Percentiles rank a stretch among this genome's conserved stretches.
Evolutionary conservation across 345 rosid species (phyloP).

Genomic region (Stellera chamaejasme): DNA sequence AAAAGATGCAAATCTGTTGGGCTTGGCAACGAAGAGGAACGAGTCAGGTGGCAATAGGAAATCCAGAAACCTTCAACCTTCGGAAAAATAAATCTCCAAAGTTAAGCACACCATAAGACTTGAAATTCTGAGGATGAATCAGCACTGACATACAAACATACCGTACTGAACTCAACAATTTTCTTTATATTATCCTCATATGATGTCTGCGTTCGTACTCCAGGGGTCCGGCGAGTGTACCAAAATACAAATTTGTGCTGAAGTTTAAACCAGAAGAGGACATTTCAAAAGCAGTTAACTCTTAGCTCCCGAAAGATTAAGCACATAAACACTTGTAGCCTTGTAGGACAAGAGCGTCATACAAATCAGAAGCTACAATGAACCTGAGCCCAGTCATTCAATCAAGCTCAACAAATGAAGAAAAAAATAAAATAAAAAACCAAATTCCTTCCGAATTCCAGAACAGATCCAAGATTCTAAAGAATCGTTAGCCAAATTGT

Average conservation of each 20-base stretch:
- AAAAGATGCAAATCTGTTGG: slow-evolving; percentile 92
- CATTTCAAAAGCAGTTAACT: background rate
- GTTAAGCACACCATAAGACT: too few relatives aligned
- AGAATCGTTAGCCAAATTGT: too few relatives aligned
- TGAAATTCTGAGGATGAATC: slow-evolving; percentile 1
- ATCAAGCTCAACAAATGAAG: too few relatives aligned
- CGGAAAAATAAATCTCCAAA: background rate
- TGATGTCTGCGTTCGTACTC: slow-evolving; percentile 75
- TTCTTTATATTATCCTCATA: slow-evolving; percentile 95
- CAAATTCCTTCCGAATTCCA: too few relatives aligned
- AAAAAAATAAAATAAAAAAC: too few relatives aligned
- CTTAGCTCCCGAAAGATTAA: too few relatives aligned
- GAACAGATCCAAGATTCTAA: too few relatives aligned
- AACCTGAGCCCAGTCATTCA: too few relatives aligned
- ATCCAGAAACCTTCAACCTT: slow-evolving; percentile 94
- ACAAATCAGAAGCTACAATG: too few relatives aligned
- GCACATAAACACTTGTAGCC: too few relatives aligned
- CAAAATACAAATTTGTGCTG: slow-evolving; percentile 91
- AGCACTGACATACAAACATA: slow-evolving; percentile 22
- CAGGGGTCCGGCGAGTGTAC: slow-evolving; percentile 94
- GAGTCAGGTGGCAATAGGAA: slow-evolving; percentile 86
- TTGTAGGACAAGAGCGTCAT: too few relatives aligned
- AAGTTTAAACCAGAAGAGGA: slow-evolving; percentile 14
- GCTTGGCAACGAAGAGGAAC: slow-evolving; percentile 77
- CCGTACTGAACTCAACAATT: slow-evolving; percentile 88